Evolutionary conservation across 306 rosid genomes (phyloP).

Genomic region (Cicer chorassanicum): DNA sequence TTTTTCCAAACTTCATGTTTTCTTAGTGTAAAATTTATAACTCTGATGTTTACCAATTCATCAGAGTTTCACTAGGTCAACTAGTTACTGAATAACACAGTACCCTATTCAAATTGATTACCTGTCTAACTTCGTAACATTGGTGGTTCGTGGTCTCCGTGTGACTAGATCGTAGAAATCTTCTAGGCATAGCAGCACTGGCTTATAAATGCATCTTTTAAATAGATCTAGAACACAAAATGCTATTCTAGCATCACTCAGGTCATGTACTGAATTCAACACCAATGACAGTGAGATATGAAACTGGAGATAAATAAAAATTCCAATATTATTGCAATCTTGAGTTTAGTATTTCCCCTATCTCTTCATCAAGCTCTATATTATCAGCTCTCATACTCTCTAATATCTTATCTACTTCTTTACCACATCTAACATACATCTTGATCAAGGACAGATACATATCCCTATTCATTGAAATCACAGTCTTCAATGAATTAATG

Average conservation of each 20-base stretch:
- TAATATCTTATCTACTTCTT: constrained; percentile 51
- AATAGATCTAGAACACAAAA: constrained; percentile 5
- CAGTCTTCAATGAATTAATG: constrained; percentile 56
- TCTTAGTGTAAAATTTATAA: neutral
- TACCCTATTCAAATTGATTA: neutral
- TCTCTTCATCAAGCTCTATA: constrained; percentile 55
- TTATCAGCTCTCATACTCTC: constrained; percentile 55
- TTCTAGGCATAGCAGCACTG: neutral
- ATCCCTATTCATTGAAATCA: constrained; percentile 56
- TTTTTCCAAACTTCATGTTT: neutral
- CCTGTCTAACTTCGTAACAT: neutral
- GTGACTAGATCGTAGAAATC: neutral
- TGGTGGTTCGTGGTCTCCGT: neutral
- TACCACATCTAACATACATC: constrained; percentile 54
- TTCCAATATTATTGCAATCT: neutral
- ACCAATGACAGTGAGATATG: neutral
- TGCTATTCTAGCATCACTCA: constrained; percentile 4
- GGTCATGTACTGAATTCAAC: neutral
- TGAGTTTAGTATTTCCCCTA: constrained; percentile 47
- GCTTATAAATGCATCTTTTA: neutral
- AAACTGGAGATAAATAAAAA: neutral
- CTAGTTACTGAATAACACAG: neutral
- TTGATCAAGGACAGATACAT: constrained; percentile 59
- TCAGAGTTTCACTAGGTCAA: neutral
- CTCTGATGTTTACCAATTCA: neutral